Evolutionary conservation across 352 stramenopile genomes (phyloP).

Genomic region (Globisporangium spiculum): DNA sequence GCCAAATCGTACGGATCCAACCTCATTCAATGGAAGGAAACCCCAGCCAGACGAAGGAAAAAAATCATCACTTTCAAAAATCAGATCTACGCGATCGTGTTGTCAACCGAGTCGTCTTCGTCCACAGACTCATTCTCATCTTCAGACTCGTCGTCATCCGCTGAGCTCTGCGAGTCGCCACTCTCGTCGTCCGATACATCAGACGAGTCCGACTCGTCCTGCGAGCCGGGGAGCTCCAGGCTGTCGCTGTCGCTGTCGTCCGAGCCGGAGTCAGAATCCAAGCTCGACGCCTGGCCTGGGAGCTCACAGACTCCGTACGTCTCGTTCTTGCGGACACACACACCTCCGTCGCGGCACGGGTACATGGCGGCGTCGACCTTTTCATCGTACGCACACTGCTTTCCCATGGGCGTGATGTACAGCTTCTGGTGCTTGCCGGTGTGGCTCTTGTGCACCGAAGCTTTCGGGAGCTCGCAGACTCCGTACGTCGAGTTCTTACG

Average conservation of each 20-base stretch:
- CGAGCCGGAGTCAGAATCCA: conserved; percentile 15
- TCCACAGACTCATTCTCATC: not conserved
- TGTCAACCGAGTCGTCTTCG: conserved; percentile 1
- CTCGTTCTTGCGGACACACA: conserved; percentile 52
- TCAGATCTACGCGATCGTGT: conserved; percentile 1
- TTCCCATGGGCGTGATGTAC: conserved; percentile 48
- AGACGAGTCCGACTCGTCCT: not conserved
- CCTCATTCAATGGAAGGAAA: not conserved
- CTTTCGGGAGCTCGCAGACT: conserved; percentile 28
- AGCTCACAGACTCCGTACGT: conserved; percentile 48
- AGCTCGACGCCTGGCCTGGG: conserved; percentile 4
- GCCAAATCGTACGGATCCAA: not conserved
- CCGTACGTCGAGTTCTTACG: conserved; percentile 55
- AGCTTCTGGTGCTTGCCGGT: conserved; percentile 32
- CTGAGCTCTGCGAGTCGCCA: conserved; percentile 6
- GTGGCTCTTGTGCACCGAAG: not conserved
- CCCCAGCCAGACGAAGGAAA: not conserved
- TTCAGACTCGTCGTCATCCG: conserved; percentile 13
- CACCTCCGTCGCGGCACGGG: conserved; percentile 39
- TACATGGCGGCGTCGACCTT: conserved; percentile 53
- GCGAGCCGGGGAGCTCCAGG: conserved; percentile 9
- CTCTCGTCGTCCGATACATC: conserved; percentile 11
- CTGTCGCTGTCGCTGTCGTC: conserved; percentile 14
- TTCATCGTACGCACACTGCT: conserved; percentile 58
- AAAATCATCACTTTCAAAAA: not conserved